Percentiles rank a stretch among this genome's conserved stretches.
These are phyloP conservation scores for Clonostachys byssicola DNA, from an alignment of 2,329 filamentous ascomycete genomes.

Conservation along the genomic window DNA sequence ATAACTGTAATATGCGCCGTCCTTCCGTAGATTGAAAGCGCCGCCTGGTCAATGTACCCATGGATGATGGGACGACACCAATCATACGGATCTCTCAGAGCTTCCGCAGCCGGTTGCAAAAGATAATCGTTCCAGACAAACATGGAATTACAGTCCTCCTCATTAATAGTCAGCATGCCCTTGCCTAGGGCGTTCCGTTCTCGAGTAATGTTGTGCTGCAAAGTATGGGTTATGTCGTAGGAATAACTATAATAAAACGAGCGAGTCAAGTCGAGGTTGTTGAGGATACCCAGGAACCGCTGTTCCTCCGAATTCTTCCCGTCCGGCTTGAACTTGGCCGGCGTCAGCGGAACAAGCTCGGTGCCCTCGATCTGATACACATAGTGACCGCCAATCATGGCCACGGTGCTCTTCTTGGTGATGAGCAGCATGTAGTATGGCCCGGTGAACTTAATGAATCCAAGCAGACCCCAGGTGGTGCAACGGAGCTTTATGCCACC, in stretches of 20 bases:
- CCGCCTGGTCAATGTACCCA: constrained; percentile 90
- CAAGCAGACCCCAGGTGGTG: constrained; percentile 88
- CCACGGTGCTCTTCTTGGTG: constrained; percentile 92
- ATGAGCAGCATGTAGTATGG: constrained; percentile 97
- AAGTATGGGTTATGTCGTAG: constrained; percentile 87
- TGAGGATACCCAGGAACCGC: constrained; percentile 82
- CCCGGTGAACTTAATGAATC: constrained; percentile 94
- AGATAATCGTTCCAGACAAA: constrained; percentile 97
- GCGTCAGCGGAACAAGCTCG: constrained; percentile 82
- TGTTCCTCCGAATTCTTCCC: constrained; percentile 80
- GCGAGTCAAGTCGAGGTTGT: constrained; percentile 82
- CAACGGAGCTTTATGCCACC: constrained; percentile 88
- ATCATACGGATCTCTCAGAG: constrained; percentile 78
- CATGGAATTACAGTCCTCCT: constrained; percentile 80
- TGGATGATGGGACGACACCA: constrained; percentile 97
- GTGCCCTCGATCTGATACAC: constrained; percentile 94
- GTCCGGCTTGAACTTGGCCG: constrained; percentile 72
- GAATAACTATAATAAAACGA: constrained; percentile 99
- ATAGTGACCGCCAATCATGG: constrained; percentile 94
- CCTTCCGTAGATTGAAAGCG: constrained; percentile 80
- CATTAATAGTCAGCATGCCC: constrained; percentile 50
- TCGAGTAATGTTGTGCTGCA: constrained; percentile 86
- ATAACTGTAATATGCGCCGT: constrained; percentile 91
- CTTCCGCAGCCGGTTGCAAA: constrained; percentile 66
- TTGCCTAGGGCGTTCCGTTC: constrained; percentile 69